phyloP scores from a whole-genome alignment of 169 alveolate species.

The Perkinsus chesapeaki region DNA sequence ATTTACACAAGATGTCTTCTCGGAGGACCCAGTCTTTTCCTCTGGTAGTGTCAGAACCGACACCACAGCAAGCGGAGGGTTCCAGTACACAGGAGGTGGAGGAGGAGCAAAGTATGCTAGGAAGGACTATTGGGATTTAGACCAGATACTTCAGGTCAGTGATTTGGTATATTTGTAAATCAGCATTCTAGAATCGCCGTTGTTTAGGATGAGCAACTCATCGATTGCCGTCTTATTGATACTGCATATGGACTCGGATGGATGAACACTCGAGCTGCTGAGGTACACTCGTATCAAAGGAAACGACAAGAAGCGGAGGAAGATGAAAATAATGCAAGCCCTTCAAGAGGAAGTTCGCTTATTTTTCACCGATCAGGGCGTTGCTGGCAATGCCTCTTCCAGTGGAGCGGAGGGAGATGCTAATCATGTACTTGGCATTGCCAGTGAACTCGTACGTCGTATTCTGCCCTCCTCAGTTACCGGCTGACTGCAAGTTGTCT shows the following conservation, averaged over 20 bases:
- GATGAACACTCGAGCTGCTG: background rate
- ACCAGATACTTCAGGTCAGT: background rate
- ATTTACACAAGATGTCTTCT: background rate
- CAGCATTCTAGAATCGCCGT: background rate
- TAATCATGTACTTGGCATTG: background rate
- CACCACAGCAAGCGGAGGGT: too few relatives aligned
- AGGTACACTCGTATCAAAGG: background rate
- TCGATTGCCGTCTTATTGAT: background rate
- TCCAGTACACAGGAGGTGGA: background rate
- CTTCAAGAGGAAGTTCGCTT: too few relatives aligned
- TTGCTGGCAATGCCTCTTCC: too few relatives aligned
- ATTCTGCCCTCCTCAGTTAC: background rate
- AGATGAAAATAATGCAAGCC: background rate
- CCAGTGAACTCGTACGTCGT: background rate
- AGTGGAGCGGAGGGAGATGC: background rate
- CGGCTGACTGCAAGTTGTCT: background rate
- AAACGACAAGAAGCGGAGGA: background rate
- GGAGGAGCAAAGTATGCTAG: background rate
- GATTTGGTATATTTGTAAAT: too few relatives aligned
- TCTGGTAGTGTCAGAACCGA: background rate
- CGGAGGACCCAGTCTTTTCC: background rate
- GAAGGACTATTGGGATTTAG: background rate
- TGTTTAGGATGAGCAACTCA: background rate
- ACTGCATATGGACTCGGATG: background rate
- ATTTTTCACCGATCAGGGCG: too few relatives aligned